Base-by-base conservation (phyloP, 331 rosid genomes). In the Dryas integrifolia region DNA sequence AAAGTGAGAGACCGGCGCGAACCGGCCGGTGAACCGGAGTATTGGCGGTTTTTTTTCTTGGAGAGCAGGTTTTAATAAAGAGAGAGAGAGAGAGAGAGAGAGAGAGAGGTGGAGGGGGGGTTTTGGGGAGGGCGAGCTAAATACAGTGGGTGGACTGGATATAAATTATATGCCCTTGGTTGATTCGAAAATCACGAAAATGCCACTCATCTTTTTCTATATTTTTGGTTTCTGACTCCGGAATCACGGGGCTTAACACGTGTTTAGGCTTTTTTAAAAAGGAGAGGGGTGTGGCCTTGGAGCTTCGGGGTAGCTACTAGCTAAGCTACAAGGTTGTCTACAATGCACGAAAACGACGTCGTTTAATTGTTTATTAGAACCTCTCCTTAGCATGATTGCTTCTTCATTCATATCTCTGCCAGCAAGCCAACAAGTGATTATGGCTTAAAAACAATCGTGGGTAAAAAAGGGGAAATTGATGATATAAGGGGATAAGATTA, bases 191-290 rank as follows among this genome's bases (percentile, higher is more conserved):
- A 71, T 66, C 75, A 83, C 87, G 73, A 65, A 10, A 49, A 0
- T 40, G 63, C 84, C 89, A 80, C 53, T 7, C 3, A 16, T 47
- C 16, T 16, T 53, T 72, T 43, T 10, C 61, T 67, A 46, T 48
- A 7, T 24, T 21, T 30, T 57, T 39, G 12, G 24, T 7, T n/a
- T 63, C 64, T 6, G 47, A 0, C 70, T 60, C 81, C 79, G 78
- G 78, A 77, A 74, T 85, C 89, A 82, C 80, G 83, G 81, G 82
- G 69, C 53, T 21, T 2, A 53, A 47, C 89, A 82, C 85, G 85
- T 82, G 89, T 77, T 85, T 73, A 39, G 69, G 75, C 71, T 78
- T 81, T 84, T 57, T 39, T 3, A 41, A 69, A 69, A 81, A 65
- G 69, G 44, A 8, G 39, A 30, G 49, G 24, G 75, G 60, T 43